Evolutionary conservation across 129 eudicot genomes (phyloP), one percentile per base, ranked within the genome.

Genomic region (Calendula officinalis): DNA sequence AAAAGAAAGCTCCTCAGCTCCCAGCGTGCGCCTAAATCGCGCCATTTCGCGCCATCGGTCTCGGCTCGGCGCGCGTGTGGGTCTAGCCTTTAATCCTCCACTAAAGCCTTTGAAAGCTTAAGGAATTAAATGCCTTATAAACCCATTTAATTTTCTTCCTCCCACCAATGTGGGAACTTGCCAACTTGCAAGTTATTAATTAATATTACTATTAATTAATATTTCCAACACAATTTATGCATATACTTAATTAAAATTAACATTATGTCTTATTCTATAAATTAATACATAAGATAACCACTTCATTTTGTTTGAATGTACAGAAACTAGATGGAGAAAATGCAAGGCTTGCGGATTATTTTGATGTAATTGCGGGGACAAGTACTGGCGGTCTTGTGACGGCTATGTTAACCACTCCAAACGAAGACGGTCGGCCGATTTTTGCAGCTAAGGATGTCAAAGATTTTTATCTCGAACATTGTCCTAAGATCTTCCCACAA

Each of bases 381-480:
- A 84, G 90, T 63, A 84, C 90, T 0, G 90, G 90, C 3, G 90
- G 90, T 46, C 80, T 84, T 40, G 78, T 84, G 15, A 66, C 83
- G 1, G 86, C 83, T 17, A 80, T 84, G 90, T 15, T 84, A 50
- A 55, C 86, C 5, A 70, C 79, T n/a, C 90, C 90, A 0, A 60
- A 76, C 43, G 68, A 80, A 30, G 64, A 73, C 17, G 73, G 73
- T 4, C 83, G 86, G 1, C 90, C 90, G 0, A 34, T 77, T 3
- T 80, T 54, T 47, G 76, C 76, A 6, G 90, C 85, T 11, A 77
- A 77, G 58, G 90, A 76, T 47, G 68, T 84, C 8, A 70, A 17
- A 17, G 76, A 73, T 27, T 84, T 84, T 54, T 84, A 84, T 62
- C 57, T 80, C 36, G 56, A 80, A 43, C 73, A 84, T 27, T 66